Evolutionary conservation across 176 grass and related monocot species (phyloP), one percentile per base, ranked within the genome.

Genomic region (Juncus inflexus): DNA sequence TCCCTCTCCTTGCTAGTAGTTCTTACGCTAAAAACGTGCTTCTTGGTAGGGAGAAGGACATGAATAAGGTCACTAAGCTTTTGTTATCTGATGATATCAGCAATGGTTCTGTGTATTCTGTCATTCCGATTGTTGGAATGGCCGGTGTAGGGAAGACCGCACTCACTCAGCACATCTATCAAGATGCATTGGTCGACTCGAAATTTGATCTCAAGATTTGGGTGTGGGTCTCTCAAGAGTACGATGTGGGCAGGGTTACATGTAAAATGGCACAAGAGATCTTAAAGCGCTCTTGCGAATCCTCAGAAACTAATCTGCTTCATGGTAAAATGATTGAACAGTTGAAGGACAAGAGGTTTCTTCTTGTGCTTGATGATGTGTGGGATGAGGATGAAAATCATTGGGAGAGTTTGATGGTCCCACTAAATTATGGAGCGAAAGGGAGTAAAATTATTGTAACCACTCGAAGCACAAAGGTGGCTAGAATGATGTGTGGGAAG

Each of bases 361-460:
- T 79, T 2, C 76, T 79, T 9, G 66, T 79, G 8, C n/a, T 72
- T 3, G 76, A 79, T 50, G 76, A 79, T 49, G 58, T 79, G 12
- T 79, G 76, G 76, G 64, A 64, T 37, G 57, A 72, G 58, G 56
- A 64, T 35, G 37, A 11, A 0, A 58, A 64, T 36, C 47, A 61
- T n/a, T 79, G 76, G 76, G 47, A 79, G 7, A 6, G 47, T 3
- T n/a, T 79, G 66, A 79, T 35, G 35, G 19, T 49, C 55, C 9
- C 63, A 7, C 15, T 71, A 14, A 56, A 8, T 12, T n/a, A 7
- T 7, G 66, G 66, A 9, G 12, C 35, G 9, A 38, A 3, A 2
- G 76, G 66, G 28, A 76, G 74, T 66, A 79, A 72, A n/a, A 37
- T 79, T 10, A 14, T 72, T 35, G 76, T 79, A 61, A 79, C 76